Base-by-base conservation (phyloP, 2,329 filamentous ascomycete genomes). In the Fusarium sp. region DNA sequence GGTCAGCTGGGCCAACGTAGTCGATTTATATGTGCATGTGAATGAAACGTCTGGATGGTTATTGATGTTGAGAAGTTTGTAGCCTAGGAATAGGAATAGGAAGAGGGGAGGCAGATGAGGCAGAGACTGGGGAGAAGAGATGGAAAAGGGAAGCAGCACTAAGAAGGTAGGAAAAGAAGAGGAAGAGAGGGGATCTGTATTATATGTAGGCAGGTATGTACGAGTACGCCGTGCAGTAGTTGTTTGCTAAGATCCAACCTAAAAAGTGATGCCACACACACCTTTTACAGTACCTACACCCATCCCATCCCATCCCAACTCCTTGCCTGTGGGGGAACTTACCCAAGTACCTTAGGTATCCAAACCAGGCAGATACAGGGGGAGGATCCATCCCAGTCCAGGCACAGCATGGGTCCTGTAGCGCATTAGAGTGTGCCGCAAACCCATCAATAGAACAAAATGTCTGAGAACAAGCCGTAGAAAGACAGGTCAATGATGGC, bases 301-400 rank as follows among this genome's bases (percentile, higher is more conserved):
- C 59, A 36, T 62, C 40, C 42, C 58, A 38, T 62, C 40, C 37
- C 58, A 33, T 44, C 54, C 45, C 37, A 23, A 41, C n/a, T 28
- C 20, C 51, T 47, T 59, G 30, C 30, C 30, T 30, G 59, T 65
- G 65, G 65, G 65, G 63, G 59, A 60, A 60, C 50, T 45, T 20
- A 23, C 23, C 11, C 8, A 40, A 41, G 20, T 23, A 23, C 23
- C 23, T 4, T 3, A n/a, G n/a, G n/a, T n/a, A 41, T 20, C 41
- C 41, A 50, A 67, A 62, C 64, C 58, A 69, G 62, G 66, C 52
- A 69, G 56, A 69, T 69, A 69, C 62, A 65, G 62, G 62, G 62
- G 66, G 36, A 23, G 46, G 41, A 52, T 52, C 50, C 52, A 70
- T 62, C 62, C 66, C 62, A 51, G 57, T 70, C 67, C 63, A 68